These are phyloP conservation scores for Datura wrightii DNA, from an alignment of 257 asterid genomes.

Conservation along the genomic window DNA sequence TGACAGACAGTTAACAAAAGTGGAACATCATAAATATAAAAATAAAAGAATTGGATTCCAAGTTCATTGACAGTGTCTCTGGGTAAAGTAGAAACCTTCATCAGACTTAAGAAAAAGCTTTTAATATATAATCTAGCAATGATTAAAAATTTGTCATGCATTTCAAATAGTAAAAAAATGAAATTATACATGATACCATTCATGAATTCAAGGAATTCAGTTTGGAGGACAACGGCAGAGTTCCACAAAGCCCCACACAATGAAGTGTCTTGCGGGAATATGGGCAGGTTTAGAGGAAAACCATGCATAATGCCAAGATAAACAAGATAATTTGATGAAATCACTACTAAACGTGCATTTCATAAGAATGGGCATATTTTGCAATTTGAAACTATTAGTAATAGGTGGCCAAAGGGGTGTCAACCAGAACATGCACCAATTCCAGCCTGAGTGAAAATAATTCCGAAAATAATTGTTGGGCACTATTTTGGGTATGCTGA, in stretches of 20 bases:
- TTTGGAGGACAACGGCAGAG: not conserved
- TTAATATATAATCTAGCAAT: not conserved
- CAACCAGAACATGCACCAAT: not conserved
- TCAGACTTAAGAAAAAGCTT: not conserved
- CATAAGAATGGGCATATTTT: not conserved
- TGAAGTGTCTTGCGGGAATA: not conserved
- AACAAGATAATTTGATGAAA: conserved; percentile 23
- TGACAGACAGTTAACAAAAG: not conserved
- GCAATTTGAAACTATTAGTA: not conserved
- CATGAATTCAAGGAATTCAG: not conserved
- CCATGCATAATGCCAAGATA: not conserved
- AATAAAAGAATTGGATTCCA: not conserved
- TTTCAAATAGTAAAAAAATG: not conserved
- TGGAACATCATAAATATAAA: not conserved
- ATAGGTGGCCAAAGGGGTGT: conserved; percentile 18
- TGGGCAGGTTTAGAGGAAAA: not conserved
- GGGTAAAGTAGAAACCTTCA: conserved; percentile 1
- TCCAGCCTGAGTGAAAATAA: too few species aligned
- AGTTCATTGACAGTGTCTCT: conserved; percentile 12
- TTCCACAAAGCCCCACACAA: not conserved
- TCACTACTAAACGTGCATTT: not conserved
- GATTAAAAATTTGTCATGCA: not conserved
- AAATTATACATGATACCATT: not conserved
- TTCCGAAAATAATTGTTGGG: too few species aligned
- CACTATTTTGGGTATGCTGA: not conserved